phyloP scores from a whole-genome alignment of 1,284 basidiomycete species.

The Papiliotrema nemorosa region DNA sequence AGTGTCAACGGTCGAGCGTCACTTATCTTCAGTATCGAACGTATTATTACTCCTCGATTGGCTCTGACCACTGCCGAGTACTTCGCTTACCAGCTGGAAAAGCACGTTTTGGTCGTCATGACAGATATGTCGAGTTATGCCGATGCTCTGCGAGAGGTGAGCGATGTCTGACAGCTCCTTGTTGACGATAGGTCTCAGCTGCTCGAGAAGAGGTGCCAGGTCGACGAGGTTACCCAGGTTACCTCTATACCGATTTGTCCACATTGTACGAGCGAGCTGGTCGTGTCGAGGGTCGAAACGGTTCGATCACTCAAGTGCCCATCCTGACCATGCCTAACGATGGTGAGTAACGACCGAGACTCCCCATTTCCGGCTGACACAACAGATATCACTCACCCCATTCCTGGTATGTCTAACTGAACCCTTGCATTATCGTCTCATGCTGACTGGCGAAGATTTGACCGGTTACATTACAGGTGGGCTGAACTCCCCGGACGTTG shows the following conservation, averaged over 20 bases:
- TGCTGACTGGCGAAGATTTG: conserved; percentile 59
- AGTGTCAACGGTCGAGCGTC: conserved; percentile 13
- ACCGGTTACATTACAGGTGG: conserved; percentile 92
- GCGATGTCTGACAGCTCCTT: conserved; percentile 16
- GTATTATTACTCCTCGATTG: conserved; percentile 98
- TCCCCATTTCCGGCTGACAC: conserved; percentile 16
- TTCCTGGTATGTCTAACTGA: conserved; percentile 56
- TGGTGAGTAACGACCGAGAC: conserved; percentile 57
- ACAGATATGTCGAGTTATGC: conserved; percentile 94
- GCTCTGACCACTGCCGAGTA: conserved; percentile 98
- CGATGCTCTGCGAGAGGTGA: conserved; percentile 90
- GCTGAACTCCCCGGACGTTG: not conserved
- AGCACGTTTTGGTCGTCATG: conserved; percentile 97
- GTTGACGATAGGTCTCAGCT: conserved; percentile 72
- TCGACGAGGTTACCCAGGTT: conserved; percentile 94
- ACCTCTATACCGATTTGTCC: conserved; percentile 86
- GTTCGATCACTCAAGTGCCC: conserved; percentile 99
- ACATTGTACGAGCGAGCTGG: conserved; percentile 99
- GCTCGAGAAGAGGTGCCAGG: conserved; percentile 99
- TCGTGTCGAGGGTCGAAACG: conserved; percentile 94
- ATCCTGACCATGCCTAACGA: conserved; percentile 99
- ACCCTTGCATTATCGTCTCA: too few relatives aligned
- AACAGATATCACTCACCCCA: conserved; percentile 97
- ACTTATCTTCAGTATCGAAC: conserved; percentile 73
- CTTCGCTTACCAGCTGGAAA: conserved; percentile 99